Base-by-base conservation (phyloP, 495 filamentous ascomycete species). In the Lepraria neglecta region DNA sequence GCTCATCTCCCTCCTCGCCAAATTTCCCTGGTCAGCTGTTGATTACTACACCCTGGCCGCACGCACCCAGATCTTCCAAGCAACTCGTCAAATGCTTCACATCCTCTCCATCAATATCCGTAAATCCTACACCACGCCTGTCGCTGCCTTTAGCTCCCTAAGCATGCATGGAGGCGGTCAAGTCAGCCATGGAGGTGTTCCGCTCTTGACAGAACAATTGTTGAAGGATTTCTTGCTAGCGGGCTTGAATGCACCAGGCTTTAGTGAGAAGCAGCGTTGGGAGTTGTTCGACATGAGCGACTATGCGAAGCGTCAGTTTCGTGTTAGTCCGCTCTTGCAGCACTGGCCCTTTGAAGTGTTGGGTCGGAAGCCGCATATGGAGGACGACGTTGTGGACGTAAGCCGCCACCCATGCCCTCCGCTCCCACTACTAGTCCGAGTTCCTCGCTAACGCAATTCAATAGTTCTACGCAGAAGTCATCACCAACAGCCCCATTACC, bases 1-100 rank as follows among this genome's bases (percentile, higher is more conserved):
- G 44, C 78, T 89, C 68, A 87, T 90, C 64, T 88, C 82, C 64
- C 89, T 84, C 0, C 73, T 94, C 55, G 80, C 81, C 67, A 94
- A 92, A 77, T 86, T 80, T 64, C 89, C 89, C 0, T 94, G 89
- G 89, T 79, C 80, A 43, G 77, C 78, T 33, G 72, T 80, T 1
- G 71, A 83, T 31, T 53, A 78, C 61, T 87, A 90, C 73, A 89
- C 83, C 0, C 71, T 91, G 35, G 73, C 75, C 40, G 79, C 88
- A 61, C 84, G 89, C 15, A 76, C 84, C 42, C 64, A 74, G 4
- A 62, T 91, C 19, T 86, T 83, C 71, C 66, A 78, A 0, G 65
- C 82, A 14, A 73, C 78, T 33, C 61, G 76, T 15, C 70, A 73
- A 35, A 78, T 88, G 51, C 69, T 87, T 21, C 57, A 72, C 11